phyloP scores from a whole-genome alignment of 2,329 filamentous ascomycete species.

The Paramyrothecium roridum region DNA sequence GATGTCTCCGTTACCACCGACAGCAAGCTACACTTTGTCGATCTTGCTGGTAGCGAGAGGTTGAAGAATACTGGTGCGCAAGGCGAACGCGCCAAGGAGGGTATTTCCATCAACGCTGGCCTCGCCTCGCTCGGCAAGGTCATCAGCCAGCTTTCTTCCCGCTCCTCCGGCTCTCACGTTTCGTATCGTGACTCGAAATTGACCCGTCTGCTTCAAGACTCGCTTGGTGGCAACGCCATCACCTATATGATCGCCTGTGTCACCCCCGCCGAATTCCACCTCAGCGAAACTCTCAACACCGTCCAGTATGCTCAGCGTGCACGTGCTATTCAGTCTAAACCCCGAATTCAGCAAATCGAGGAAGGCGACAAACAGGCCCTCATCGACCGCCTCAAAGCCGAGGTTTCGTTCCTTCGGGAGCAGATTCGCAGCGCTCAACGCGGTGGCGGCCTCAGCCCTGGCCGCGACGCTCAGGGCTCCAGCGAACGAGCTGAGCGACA shows the following conservation, averaged over 20 bases:
- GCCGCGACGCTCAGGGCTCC: conserved; percentile 49
- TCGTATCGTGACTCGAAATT: conserved; percentile 98
- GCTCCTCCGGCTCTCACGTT: conserved; percentile 82
- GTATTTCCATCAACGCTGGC: conserved; percentile 97
- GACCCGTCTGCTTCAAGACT: conserved; percentile 92
- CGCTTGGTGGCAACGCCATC: conserved; percentile 91
- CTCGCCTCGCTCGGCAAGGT: conserved; percentile 95
- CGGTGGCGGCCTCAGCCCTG: conserved; percentile 47
- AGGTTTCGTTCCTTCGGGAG: conserved; percentile 89
- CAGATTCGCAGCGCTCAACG: conserved; percentile 78
- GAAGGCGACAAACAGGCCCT: conserved; percentile 91
- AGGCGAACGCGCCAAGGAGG: conserved; percentile 89
- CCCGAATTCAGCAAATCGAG: conserved; percentile 89
- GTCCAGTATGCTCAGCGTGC: conserved; percentile 96
- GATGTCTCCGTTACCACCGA: conserved; percentile 79
- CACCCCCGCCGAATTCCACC: conserved; percentile 92
- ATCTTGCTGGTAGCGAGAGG: conserved; percentile 93
- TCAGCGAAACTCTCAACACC: conserved; percentile 96
- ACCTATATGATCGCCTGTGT: conserved; percentile 99
- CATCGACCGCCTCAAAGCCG: conserved; percentile 89
- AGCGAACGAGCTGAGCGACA: conserved; percentile 74
- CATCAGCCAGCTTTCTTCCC: conserved; percentile 94
- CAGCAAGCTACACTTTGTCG: conserved; percentile 98
- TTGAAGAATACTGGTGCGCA: conserved; percentile 96
- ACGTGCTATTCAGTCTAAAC: conserved; percentile 95